Evolutionary conservation across 192 early-diverging fungal species (phyloP), one percentile per base, ranked within the genome.

Genomic region (Backusella circina): DNA sequence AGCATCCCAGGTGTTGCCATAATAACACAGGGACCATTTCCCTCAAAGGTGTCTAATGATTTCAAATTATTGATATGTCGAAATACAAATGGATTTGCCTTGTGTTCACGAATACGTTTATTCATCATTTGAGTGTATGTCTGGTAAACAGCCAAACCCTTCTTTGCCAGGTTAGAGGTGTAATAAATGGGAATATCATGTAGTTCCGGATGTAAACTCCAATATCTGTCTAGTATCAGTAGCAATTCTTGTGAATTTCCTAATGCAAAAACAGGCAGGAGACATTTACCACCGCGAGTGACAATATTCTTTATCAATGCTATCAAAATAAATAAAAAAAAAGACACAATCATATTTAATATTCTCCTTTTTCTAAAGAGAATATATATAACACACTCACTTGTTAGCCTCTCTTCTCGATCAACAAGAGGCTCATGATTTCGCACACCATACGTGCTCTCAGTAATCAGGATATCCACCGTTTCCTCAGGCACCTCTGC

Each of bases 91-190:
- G 98, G 98, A 80, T 99, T 99, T 44, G 86, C 88, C 1, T 90
- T 88, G 81, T 97, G 96, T 75, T 93, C 88, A 41, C 95, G 89
- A 81, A 99, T 98, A 54, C 90, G 87, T 38, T 90, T 87, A 85
- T 98, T 98, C 98, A 99, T 98, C 91, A 97, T 96, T 82, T 98
- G 94, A 75, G 94, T 95, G 76, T 96, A 99, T 9, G 95, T 97
- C 80, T 98, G 92, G 82, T 96, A 99, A 38, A 99, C 93, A 2
- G 94, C 91, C 91, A 97, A 98, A 76, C 97, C 97, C 75, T 93
- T 95, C 74, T 95, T 98, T 21, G 96, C 98, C 61, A 99, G 84
- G 26, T 91, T 89, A 23, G 93, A 95, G 7, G 96, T 96, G 82
- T 97, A 99, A 78, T 97, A 98, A 30, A 98, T 94, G 0, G 97